Evolutionary conservation across 2,329 filamentous ascomycete genomes (phyloP).

Genomic region (Xylaria sp.): DNA sequence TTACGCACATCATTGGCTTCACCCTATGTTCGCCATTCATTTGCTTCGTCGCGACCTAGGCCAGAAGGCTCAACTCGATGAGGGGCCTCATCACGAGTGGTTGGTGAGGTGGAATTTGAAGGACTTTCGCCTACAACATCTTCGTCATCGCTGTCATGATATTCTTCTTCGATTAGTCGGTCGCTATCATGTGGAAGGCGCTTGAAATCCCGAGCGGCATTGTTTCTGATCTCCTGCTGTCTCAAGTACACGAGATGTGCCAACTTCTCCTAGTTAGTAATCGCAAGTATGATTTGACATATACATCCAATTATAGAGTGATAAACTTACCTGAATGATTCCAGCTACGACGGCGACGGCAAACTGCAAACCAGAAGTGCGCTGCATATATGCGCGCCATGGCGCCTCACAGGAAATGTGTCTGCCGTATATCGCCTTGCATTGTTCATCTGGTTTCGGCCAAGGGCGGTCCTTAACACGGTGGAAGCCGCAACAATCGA

Average conservation of each 20-base stretch:
- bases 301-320: slow-evolving; percentile 22
- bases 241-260: slow-evolving; percentile 46
- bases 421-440: slow-evolving; percentile 60
- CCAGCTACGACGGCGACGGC: slow-evolving; percentile 64
- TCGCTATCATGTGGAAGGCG: slow-evolving; percentile 29
- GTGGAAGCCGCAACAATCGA: slow-evolving; percentile 74
- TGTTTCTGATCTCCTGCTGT: slow-evolving; percentile 27
- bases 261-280: slow-evolving; percentile 45
- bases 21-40: slow-evolving; percentile 35
- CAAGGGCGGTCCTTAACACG: slow-evolving; percentile 68
- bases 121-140: slow-evolving; percentile 8
- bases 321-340: slow-evolving; percentile 64
- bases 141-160: slow-evolving; percentile 37
- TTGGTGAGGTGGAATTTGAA: slow-evolving; percentile 25
- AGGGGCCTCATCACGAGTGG: slow-evolving; percentile 27
- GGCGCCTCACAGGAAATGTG: slow-evolving; percentile 60
- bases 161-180: slow-evolving; percentile 39
- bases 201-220: slow-evolving; percentile 28
- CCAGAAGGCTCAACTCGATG: slow-evolving; percentile 36
- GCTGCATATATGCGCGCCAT: slow-evolving; percentile 68
- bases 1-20: not conserved
- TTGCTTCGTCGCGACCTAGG: slow-evolving; percentile 32
- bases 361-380: slow-evolving; percentile 65
- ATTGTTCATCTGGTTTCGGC: slow-evolving; percentile 56
- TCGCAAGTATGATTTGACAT: not conserved